Percentiles rank a stretch among this genome's conserved stretches.
phyloP scores from a whole-genome alignment of 768 basidiomycete species.

The Auricularia sp. region DNA sequence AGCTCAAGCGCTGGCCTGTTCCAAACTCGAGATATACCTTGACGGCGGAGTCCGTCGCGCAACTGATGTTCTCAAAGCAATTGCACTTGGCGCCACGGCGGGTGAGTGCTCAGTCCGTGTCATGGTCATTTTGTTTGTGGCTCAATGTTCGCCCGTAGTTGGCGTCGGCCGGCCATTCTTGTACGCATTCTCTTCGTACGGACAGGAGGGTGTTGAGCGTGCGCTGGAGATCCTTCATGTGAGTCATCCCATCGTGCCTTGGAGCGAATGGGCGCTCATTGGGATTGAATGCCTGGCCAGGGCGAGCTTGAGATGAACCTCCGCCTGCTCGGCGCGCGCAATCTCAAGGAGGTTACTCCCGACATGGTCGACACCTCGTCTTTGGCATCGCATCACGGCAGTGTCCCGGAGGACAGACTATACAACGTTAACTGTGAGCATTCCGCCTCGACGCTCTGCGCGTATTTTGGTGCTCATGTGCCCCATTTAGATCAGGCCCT shows the following conservation, averaged over 20 bases:
- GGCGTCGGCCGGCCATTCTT: slow-evolving; percentile 50
- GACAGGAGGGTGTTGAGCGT: slow-evolving; percentile 25
- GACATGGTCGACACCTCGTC: slow-evolving; percentile 84
- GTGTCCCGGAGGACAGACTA: slow-evolving; percentile 63
- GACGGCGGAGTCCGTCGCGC: slow-evolving; percentile 94
- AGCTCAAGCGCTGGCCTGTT: slow-evolving; percentile 49
- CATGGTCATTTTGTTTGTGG: neutral
- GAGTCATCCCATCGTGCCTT: slow-evolving; percentile 13
- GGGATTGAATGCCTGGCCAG: slow-evolving; percentile 28
- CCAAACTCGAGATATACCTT: slow-evolving; percentile 80
- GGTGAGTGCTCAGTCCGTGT: slow-evolving; percentile 16
- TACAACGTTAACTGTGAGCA: slow-evolving; percentile 74
- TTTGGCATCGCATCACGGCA: slow-evolving; percentile 51
- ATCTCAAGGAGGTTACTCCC: slow-evolving; percentile 67
- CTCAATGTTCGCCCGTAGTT: slow-evolving; percentile 28
- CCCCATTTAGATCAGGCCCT: neutral
- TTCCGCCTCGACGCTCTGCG: neutral
- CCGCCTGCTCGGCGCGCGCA: slow-evolving; percentile 63
- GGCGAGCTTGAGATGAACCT: slow-evolving; percentile 42
- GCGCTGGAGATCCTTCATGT: slow-evolving; percentile 38
- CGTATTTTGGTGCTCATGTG: neutral
- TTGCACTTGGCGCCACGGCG: slow-evolving; percentile 84
- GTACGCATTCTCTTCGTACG: slow-evolving; percentile 27
- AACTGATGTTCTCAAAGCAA: slow-evolving; percentile 79
- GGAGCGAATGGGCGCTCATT: neutral